Base-by-base conservation (phyloP, 768 basidiomycete species). In the Hygrocybe punicea region DNA sequence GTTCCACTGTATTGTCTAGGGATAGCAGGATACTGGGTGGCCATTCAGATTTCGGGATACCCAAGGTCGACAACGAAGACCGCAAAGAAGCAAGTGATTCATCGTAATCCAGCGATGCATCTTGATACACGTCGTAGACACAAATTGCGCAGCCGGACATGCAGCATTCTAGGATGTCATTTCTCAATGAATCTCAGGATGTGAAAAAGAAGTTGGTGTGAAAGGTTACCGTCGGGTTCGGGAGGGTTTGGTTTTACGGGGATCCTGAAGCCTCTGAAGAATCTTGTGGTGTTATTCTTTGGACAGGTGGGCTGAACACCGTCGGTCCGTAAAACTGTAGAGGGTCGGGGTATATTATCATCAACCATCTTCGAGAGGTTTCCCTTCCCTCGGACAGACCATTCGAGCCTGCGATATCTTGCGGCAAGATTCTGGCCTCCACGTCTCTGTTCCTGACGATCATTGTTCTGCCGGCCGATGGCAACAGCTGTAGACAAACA, bases 81-180 rank as follows among this genome's bases (percentile, higher is more conserved):
- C 81, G 78, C 9, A 93, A 69, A 0, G 73, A 58, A 2, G 64
- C 63, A 0, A 93, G 60, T 4, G 84, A 77, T 11, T 80, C 76
- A 23, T 80, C 78, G 73, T 93, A 93, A 11, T 73, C 76, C 21
- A 75, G 74, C 2, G 91, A 69, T 1, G 86, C 81, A 48, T 93
- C 91, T 58, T 89, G 84, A 71, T 93, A 92, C 23, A 93, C 69
- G 63, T 93, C 91, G 71, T 95, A 91, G 7, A 95, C 88, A 69
- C 93, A 95, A n/a, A 94, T 72, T 0, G 92, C 89, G 65, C 93
- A 96, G 29, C 91, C 91, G 2, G 91, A 93, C 93, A 95, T 95
- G 75, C 93, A 96, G 70, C 93, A 94, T 71, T 93, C 93, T 93
- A 61, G 9, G 4, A 39, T 19, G 37, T 37, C 37, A 39, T 44